Conservation (phyloP, 2,329 filamentous ascomycete species). For the Remersonia thermophila region DNA sequence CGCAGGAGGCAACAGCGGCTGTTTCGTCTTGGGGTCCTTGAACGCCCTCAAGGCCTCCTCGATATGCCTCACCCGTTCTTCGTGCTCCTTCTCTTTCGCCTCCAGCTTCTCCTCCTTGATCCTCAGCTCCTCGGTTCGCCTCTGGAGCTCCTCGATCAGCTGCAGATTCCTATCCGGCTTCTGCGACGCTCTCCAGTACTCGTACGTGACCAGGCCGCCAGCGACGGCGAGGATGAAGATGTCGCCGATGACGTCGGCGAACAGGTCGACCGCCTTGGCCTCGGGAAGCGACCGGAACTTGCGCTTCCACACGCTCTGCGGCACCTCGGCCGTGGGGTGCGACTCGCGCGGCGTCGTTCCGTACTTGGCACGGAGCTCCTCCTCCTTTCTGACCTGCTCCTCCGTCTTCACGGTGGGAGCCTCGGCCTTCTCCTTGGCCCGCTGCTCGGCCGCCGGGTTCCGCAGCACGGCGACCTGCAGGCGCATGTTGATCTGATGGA, state of each 20-base stretch:
- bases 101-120: slow-evolving; percentile 38
- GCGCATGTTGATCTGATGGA: slow-evolving; percentile 57
- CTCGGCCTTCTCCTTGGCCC: slow-evolving; percentile 49
- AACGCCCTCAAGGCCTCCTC: slow-evolving; percentile 40
- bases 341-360: slow-evolving; percentile 29
- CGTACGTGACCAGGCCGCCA: slow-evolving; percentile 44
- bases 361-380: slow-evolving; percentile 32
- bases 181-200: slow-evolving; percentile 45
- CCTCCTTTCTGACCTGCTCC: slow-evolving; percentile 45
- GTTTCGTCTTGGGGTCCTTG: slow-evolving; percentile 45
- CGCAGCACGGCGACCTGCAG: slow-evolving; percentile 47
- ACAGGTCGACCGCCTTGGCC: slow-evolving; percentile 52
- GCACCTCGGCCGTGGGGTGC: slow-evolving; percentile 23
- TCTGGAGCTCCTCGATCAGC: slow-evolving; percentile 37
- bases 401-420: slow-evolving; percentile 53
- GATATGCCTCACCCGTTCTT: slow-evolving; percentile 36
- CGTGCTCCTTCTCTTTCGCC: slow-evolving; percentile 33
- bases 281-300: slow-evolving; percentile 53
- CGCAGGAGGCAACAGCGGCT: slow-evolving; percentile 34
- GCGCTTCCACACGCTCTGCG: slow-evolving; percentile 44
- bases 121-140: slow-evolving; percentile 37
- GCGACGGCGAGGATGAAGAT: slow-evolving; percentile 50
- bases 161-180: slow-evolving; percentile 49
- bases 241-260: slow-evolving; percentile 54
- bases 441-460: slow-evolving; percentile 43